Evolutionary conservation across 2,329 filamentous ascomycete genomes (phyloP).

Genomic region (Byssothecium circinans): DNA sequence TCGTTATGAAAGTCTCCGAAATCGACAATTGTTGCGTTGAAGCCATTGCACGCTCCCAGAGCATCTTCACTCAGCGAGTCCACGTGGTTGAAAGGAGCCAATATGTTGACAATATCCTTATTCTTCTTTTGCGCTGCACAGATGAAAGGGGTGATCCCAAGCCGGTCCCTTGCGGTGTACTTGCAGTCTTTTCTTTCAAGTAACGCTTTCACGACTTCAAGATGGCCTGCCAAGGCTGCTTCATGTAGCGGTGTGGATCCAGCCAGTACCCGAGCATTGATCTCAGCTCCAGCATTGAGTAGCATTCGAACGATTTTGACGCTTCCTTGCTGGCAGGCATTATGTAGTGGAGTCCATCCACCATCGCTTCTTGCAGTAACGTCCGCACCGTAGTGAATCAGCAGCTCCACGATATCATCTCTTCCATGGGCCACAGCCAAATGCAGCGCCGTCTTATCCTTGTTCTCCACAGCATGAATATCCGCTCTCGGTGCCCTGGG

Average conservation of each 20-base stretch:
- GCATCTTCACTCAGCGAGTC: slow-evolving; percentile 40
- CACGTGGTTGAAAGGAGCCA: slow-evolving; percentile 47
- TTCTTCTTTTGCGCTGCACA: slow-evolving; percentile 45
- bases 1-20: slow-evolving; percentile 43
- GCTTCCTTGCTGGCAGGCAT: slow-evolving; percentile 38
- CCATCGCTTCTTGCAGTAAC: slow-evolving; percentile 40
- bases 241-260: slow-evolving; percentile 44
- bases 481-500: slow-evolving; percentile 28
- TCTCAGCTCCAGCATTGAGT: slow-evolving; percentile 34
- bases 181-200: slow-evolving; percentile 41
- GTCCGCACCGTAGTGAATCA: slow-evolving; percentile 35
- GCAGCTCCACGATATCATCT: slow-evolving; percentile 40
- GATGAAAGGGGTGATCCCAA: slow-evolving; percentile 49
- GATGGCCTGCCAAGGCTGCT: slow-evolving; percentile 40
- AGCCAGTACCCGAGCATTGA: slow-evolving; percentile 36
- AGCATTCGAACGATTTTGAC: slow-evolving; percentile 35
- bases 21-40: slow-evolving; percentile 45
- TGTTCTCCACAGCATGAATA: slow-evolving; percentile 37
- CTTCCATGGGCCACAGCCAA: slow-evolving; percentile 37
- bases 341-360: slow-evolving; percentile 38
- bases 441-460: slow-evolving; percentile 42
- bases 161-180: slow-evolving; percentile 45
- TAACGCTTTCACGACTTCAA: slow-evolving; percentile 41
- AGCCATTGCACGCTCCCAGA: slow-evolving; percentile 39
- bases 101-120: slow-evolving; percentile 45